Conservation (phyloP, 768 basidiomycete species). For the Tylopilus vinaceipallidus region DNA sequence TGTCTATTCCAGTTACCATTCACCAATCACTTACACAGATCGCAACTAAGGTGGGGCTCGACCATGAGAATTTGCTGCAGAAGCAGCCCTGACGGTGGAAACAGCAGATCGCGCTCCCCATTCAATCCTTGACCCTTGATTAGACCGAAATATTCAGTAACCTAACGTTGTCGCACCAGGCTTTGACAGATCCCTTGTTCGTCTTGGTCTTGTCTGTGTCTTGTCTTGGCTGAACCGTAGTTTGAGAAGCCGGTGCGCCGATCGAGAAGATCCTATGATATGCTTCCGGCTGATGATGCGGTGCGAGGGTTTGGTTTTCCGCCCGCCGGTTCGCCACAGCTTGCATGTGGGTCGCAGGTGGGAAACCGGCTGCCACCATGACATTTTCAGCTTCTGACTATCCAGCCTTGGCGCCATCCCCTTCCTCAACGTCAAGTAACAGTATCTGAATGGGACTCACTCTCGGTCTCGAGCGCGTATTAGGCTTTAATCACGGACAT, state of each 20-base stretch:
- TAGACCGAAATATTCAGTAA: constrained; percentile 18
- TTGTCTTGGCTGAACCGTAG: constrained; percentile 4
- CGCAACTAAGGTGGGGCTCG: neutral
- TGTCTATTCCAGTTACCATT: neutral
- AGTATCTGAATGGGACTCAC: neutral
- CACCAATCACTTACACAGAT: constrained; percentile 10
- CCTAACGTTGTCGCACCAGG: constrained; percentile 8
- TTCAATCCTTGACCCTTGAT: constrained; percentile 24
- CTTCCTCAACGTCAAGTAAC: constrained; percentile 4
- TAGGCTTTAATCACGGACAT: neutral
- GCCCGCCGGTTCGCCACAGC: constrained; percentile 4
- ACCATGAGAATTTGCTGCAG: constrained; percentile 5
- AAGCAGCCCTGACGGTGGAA: constrained; percentile 8
- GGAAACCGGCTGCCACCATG: constrained; percentile 13
- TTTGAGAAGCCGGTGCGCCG: neutral
- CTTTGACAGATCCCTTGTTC: constrained; percentile 2
- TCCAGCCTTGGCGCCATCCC: neutral
- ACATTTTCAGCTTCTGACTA: constrained; percentile 12
- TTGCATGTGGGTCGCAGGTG: constrained; percentile 16
- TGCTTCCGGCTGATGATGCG: constrained; percentile 8
- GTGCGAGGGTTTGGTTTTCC: constrained; percentile 12
- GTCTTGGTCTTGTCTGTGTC: constrained; percentile 6
- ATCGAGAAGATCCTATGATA: constrained; percentile 10
- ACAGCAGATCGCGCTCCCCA: constrained; percentile 15
- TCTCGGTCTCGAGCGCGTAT: neutral